Evolutionary conservation across 108 stramenopile genomes (phyloP), one percentile per base, ranked within the genome.

Genomic region (Aurantiochytrium sp.): DNA sequence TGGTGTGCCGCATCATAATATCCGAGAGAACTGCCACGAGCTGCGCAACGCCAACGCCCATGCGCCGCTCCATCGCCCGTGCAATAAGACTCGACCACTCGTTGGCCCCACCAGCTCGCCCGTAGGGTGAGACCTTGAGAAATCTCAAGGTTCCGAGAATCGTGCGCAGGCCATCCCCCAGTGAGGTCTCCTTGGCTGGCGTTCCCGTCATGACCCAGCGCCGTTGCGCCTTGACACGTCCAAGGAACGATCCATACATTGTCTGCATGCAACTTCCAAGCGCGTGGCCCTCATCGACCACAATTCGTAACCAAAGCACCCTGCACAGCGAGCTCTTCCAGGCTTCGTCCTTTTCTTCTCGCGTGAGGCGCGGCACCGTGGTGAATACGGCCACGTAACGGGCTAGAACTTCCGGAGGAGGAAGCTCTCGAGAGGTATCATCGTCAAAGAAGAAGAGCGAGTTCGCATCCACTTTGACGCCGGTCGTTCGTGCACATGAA

Each of bases 191-290:
- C 51, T 83, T 83, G 8, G 76, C 76, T 6, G 76, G 76, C n/a
- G 76, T 83, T 83, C 76, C 76, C 3, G 76, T 83, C 76, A 83
- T 83, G 23, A 83, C 76, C 76, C 76, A 83, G n/a, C 76, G 45
- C 28, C 51, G 19, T 18, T 47, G 49, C 19, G 49, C 45, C 8
- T 14, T 12, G 51, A 83, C 25, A 45, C 76, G 76, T 25, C n/a
- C 28, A 2, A 83, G 51, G 23, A 83, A 83, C n/a, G 45, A 53
- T 6, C 76, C 76, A 35, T 83, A 83, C 76, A 83, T 53, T 12
- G 76, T 83, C 51, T 83, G 76, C 51, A 4, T 53, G 28, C 76
- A 83, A 23, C 49, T 53, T 55, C 76, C 76, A 3, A 83, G 76
- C 19, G 76, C 45, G 28, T 83, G 76, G 4, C 76, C 76, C 51